Evolutionary conservation across 1,139 yeast species (phyloP), one percentile per base, ranked within the genome.

Genomic region (Yamadazyma buinensis): DNA sequence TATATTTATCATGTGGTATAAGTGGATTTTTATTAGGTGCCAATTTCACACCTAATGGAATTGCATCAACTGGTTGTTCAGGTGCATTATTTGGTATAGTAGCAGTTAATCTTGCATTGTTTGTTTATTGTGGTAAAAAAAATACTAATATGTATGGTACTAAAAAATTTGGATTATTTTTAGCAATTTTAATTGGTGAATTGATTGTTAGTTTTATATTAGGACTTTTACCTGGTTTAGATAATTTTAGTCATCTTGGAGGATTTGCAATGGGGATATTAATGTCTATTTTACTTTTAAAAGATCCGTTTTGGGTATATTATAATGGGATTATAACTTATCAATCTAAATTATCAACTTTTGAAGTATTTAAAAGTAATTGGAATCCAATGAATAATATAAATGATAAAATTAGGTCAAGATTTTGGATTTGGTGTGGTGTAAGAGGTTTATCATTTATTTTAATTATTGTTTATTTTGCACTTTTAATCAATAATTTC

Each of bases 231-330:
- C 92, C 92, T 0, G 92, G 92, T 0, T 55, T 83, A 36, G 92
- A 83, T 55, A 83, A 83, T 53, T 83, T 83, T 51, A 74, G 85
- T 36, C 92, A 83, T 52, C 73, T 83, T 43, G 92, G 92, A 5
- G 92, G 92, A 4, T 81, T 82, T 56, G 75, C 79, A 18, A 61
- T 78, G 59, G 92, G 92, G 0, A 32, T 79, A 1, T 55, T 78
- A 19, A 46, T 67, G 24, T 78, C 84, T 1, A 52, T 78, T 0
- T 57, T 73, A 1, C 46, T 81, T n/a, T 51, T 83, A 23, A 67
- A 77, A 29, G 82, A 79, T 42, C 92, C 92, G 3, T 60, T 67
- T 46, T 64, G 72, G 45, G 64, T 72, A 2, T 72, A 63, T 47
- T 44, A 47, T 8, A 68, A 66, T 42, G 72, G 74, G 3, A 58